Base-by-base conservation (phyloP, 1,284 basidiomycete genomes). In the Trichosporon faecale region DNA sequence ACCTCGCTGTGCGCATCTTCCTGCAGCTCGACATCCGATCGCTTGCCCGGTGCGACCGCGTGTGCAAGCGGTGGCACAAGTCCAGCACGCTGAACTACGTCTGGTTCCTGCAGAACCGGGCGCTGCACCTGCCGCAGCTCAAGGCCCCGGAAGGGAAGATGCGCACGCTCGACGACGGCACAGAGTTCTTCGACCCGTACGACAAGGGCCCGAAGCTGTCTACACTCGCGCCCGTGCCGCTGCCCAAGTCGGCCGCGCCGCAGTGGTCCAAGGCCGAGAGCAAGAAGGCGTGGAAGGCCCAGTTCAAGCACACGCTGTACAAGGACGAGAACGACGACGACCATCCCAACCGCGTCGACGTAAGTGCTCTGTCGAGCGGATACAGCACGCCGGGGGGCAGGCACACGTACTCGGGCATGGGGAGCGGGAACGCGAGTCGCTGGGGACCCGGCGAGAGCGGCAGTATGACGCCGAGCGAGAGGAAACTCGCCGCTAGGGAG, bases 21-120 rank as follows among this genome's bases (percentile, higher is more conserved):
- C 82, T 87, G 2, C 82, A 84, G 69, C 85, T 96, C 3, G 82
- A 87, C n/a, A 84, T 91, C 49, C 83, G 83, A 67, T 88, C 92
- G 67, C 87, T 96, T 35, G 90, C 91, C 2, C 86, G 87, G 55
- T 94, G 92, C 76, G 88, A 92, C 27, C 83, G 90, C 60, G 92
- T 95, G 5, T 93, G 89, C 67, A 89, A 87, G 82, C 91, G 93
- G 80, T 96, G 93, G 93, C 88, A 87, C 72, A 89, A 89, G 81
- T 93, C 91, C 73, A 92, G 94, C 83, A 92, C 92, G 0, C 80
- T 95, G 70, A 96, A 96, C 82, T 94, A 95, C 80, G 93, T 95
- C 3, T 95, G 93, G 93, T 95, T 94, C 85, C 90, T 92, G 75
- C 90, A 91, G 75, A 82, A 80, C 73, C 81, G 83, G 6, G 78